Percentiles rank a stretch among this genome's conserved stretches.
Evolutionary conservation across 495 filamentous ascomycete genomes (phyloP).

Genomic region (Glutinoglossum americanum): DNA sequence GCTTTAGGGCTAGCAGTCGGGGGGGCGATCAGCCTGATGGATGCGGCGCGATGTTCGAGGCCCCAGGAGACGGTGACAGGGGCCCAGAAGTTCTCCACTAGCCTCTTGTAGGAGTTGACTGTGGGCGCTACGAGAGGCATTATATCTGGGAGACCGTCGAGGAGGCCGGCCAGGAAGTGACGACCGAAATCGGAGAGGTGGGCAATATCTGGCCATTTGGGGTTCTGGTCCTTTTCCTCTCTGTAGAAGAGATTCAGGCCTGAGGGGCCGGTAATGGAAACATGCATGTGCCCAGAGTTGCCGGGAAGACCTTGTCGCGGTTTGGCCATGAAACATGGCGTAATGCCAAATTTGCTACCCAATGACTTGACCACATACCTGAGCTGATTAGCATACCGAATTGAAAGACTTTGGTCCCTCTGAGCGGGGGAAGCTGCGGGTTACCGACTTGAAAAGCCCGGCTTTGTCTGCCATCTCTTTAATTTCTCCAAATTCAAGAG

Average conservation of each 20-base stretch:
- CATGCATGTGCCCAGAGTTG: constrained; percentile 88
- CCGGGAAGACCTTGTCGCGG: constrained; percentile 74
- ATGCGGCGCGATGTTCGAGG: constrained; percentile 81
- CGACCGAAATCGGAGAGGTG: constrained; percentile 70
- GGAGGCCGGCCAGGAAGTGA: constrained; percentile 80
- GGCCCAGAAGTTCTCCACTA: constrained; percentile 98
- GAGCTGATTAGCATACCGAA: background rate
- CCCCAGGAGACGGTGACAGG: constrained; percentile 96
- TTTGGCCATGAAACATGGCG: constrained; percentile 98
- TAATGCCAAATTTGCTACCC: constrained; percentile 70
- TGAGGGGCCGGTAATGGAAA: constrained; percentile 50
- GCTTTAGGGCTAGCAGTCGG: constrained; percentile 64
- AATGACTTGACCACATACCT: constrained; percentile 68
- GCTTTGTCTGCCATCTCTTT: constrained; percentile 78
- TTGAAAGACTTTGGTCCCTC: background rate
- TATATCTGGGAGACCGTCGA: constrained; percentile 76
- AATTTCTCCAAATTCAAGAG: constrained; percentile 69
- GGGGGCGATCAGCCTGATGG: constrained; percentile 71
- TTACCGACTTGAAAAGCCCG: constrained; percentile 64
- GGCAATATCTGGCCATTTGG: constrained; percentile 48
- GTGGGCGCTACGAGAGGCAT: constrained; percentile 92
- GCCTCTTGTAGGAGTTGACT: constrained; percentile 88
- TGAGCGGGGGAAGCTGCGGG: background rate
- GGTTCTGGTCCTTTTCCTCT: constrained; percentile 40
- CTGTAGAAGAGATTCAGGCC: constrained; percentile 68